Percentiles rank a stretch among this genome's conserved stretches.
phyloP scores from a whole-genome alignment of 225 moss, liverwort and hornwort species.

The Sphagnum contortum region DNA sequence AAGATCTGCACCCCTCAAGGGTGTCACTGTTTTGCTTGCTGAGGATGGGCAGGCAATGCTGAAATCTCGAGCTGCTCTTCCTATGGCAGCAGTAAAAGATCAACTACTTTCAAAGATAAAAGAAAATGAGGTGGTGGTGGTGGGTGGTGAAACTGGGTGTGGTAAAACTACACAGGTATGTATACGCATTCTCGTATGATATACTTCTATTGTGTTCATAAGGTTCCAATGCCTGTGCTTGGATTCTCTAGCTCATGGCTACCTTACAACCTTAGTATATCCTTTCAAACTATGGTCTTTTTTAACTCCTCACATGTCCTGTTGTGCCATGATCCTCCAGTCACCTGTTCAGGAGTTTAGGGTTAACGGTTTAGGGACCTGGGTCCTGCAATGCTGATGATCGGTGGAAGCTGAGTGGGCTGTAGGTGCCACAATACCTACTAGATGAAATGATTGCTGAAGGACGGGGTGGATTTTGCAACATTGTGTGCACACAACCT shows the following conservation, averaged over 20 bases:
- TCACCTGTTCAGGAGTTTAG: too few relatives aligned
- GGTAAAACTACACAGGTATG: conserved; percentile 96
- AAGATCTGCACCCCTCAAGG: too few relatives aligned
- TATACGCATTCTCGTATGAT: background rate
- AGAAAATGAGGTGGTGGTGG: conserved; percentile 81
- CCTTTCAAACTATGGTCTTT: too few relatives aligned
- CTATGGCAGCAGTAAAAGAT: conserved; percentile 69
- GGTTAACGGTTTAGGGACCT: too few relatives aligned
- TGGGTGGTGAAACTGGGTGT: conserved; percentile 97
- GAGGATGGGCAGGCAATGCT: conserved; percentile 47
- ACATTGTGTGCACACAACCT: conserved; percentile 98
- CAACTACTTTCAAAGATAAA: conserved; percentile 61
- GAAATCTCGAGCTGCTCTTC: conserved; percentile 55
- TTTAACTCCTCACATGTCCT: too few relatives aligned
- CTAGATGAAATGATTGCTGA: conserved; percentile 89
- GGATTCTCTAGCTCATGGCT: too few relatives aligned
- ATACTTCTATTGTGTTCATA: too few relatives aligned
- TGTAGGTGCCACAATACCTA: conserved; percentile 91
- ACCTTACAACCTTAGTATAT: too few relatives aligned
- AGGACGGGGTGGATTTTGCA: conserved; percentile 81
- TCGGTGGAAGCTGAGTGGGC: background rate
- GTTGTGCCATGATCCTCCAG: too few relatives aligned
- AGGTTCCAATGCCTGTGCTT: too few relatives aligned
- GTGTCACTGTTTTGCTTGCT: too few relatives aligned
- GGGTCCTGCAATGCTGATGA: too few relatives aligned